Conservation (phyloP, 805 yeast genomes). For the Yarrowia keelungensis region DNA sequence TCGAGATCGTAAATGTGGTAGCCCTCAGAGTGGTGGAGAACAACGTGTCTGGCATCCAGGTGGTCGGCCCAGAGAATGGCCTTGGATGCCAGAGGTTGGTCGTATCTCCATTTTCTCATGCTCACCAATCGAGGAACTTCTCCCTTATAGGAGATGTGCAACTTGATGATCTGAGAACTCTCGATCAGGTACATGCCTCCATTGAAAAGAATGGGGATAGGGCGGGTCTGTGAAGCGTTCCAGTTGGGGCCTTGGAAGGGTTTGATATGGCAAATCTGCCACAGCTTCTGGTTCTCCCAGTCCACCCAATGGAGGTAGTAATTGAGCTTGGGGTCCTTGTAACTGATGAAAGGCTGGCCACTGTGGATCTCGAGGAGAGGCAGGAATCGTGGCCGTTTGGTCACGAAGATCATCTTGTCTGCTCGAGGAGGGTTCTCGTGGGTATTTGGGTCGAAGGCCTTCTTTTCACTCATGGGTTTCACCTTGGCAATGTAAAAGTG, state of each 20-base stretch:
- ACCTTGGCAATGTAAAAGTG: constrained; percentile 19
- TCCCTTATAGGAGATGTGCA: not conserved
- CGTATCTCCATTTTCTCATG: constrained; percentile 6
- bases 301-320: constrained; percentile 19
- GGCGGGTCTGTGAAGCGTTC: constrained; percentile 24
- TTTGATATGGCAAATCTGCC: constrained; percentile 2
- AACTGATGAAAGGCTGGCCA: constrained; percentile 4
- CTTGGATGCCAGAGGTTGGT: constrained; percentile 6
- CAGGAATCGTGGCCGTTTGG: not conserved
- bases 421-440: constrained; percentile 14
- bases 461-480: constrained; percentile 10
- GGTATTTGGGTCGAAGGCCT: not conserved
- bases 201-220: constrained; percentile 25
- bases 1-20: constrained; percentile 25
- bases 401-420: not conserved
- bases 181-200: constrained; percentile 29
- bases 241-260: constrained; percentile 1
- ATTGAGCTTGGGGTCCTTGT: constrained; percentile 3
- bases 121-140: not conserved
- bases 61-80: constrained; percentile 30
- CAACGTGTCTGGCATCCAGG: constrained; percentile 15
- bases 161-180: constrained; percentile 4
- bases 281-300: constrained; percentile 13
- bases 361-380: constrained; percentile 22
- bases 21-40: constrained; percentile 13